Percentiles rank a stretch among this genome's conserved stretches.
These are phyloP conservation scores for Myriosclerotinia scirpicola DNA, from an alignment of 2,329 filamentous ascomycete species.

Conservation along the genomic window DNA sequence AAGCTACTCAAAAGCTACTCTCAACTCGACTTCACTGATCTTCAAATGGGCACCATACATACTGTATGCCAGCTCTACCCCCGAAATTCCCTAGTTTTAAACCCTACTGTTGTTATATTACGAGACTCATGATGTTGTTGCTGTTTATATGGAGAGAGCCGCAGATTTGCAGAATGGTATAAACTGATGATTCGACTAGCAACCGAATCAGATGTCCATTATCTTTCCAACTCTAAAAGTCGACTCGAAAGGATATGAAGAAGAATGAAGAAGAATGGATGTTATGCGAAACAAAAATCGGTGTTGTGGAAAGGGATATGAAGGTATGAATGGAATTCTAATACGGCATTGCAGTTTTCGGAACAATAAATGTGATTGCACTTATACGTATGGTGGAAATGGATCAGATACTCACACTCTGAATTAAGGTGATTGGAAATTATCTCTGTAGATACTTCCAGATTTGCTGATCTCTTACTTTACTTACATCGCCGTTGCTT, in stretches of 20 bases:
- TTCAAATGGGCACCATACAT: background rate
- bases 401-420: background rate
- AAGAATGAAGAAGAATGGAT: background rate
- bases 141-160: background rate
- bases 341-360: background rate
- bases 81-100: background rate
- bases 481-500: background rate
- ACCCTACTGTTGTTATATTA: background rate
- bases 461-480: background rate
- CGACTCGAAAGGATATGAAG: background rate
- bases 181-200: conserved; percentile 6
- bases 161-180: background rate
- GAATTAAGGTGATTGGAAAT: conserved; percentile 4
- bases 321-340: background rate
- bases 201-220: background rate
- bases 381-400: background rate
- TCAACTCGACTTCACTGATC: background rate
- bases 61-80: background rate
- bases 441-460: background rate
- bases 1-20: background rate
- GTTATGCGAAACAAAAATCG: background rate
- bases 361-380: background rate
- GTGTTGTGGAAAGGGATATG: background rate
- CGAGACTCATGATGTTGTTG: background rate
- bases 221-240: background rate